phyloP scores from a whole-genome alignment of 1,284 basidiomycete species.

The Malassezia pachydermatis region DNA sequence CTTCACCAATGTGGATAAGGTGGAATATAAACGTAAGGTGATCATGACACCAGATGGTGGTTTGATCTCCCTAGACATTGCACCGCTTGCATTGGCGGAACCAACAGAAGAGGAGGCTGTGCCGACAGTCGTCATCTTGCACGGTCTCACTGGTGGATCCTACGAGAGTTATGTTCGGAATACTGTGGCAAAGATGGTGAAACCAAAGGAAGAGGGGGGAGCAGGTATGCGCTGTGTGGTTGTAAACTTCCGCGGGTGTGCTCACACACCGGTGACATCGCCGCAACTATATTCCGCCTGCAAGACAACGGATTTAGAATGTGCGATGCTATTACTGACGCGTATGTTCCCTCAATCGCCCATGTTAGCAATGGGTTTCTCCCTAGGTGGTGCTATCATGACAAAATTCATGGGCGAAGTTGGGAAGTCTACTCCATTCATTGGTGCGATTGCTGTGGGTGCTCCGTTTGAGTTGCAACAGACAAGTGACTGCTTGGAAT shows the following conservation, averaged over 20 bases:
- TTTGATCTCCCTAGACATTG: slow-evolving; percentile 36
- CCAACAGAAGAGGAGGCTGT: slow-evolving; percentile 17
- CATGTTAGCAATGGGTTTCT: slow-evolving; percentile 79
- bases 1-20: slow-evolving; percentile 28
- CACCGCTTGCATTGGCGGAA: slow-evolving; percentile 20
- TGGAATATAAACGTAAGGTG: slow-evolving; percentile 35
- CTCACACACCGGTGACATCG: slow-evolving; percentile 63
- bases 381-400: slow-evolving; percentile 82
- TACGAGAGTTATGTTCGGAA: slow-evolving; percentile 44
- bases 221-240: slow-evolving; percentile 56
- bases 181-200: slow-evolving; percentile 32
- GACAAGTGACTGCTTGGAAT: slow-evolving; percentile 54
- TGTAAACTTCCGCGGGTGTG: slow-evolving; percentile 71
- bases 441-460: slow-evolving; percentile 61
- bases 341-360: slow-evolving; percentile 67
- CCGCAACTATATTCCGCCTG: slow-evolving; percentile 69
- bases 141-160: slow-evolving; percentile 45
- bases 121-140: slow-evolving; percentile 37
- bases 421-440: slow-evolving; percentile 63
- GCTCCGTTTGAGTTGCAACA: slow-evolving; percentile 65
- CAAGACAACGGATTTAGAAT: slow-evolving; percentile 73
- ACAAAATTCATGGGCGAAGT: slow-evolving; percentile 85
- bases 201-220: slow-evolving; percentile 26
- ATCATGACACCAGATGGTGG: slow-evolving; percentile 43
- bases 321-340: slow-evolving; percentile 67